Evolutionary conservation across 306 rosid species (phyloP), one percentile per base, ranked within the genome.

Genomic region (Acacia melanoxylon): DNA sequence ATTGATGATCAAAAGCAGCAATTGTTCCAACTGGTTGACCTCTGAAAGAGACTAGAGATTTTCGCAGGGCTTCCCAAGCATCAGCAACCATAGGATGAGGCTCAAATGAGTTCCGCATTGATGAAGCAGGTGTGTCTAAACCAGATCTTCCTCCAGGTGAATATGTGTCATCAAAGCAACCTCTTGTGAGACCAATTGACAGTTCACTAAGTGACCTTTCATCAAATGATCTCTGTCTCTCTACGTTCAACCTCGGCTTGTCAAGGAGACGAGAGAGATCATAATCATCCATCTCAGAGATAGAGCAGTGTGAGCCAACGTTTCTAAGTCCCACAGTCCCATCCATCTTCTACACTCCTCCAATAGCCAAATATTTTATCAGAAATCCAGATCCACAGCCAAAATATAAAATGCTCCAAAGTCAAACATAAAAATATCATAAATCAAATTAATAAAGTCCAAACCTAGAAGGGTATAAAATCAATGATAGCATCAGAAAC

Each of bases 31-130:
- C 94, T 0, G 98, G 98, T 81, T 89, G 97, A 72, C 85, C 82
- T 42, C 90, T 91, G 41, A 89, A 90, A 88, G 85, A 20, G 66
- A 94, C 98, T 65, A 94, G 73, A 82, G 98, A 94, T 44, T 85
- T 90, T 16, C 98, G 89, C 35, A 94, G 92, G 40, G 97, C 91
- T 44, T 94, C 98, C 98, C 98, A 94, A 33, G 98, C 98, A 82
- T 94, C 97, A 8, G 97, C 98, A 17, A 94, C 92, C 97, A 94
- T 94, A 0, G 98, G 98, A 35, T 91, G 98, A 40, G 98, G 98
- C 90, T 94, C 98, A n/a, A 94, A 94, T 0, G 98, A 94, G 88
- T 90, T 88, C 54, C 94, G 94, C 20, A 93, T 63, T 10, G 98
- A 91, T 0, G 98, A 94, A 49, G 88, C 92, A 4, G 98, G 98